These are phyloP conservation scores for Lyophyllum atratum DNA, from an alignment of 768 basidiomycete genomes.

Conservation along the genomic window DNA sequence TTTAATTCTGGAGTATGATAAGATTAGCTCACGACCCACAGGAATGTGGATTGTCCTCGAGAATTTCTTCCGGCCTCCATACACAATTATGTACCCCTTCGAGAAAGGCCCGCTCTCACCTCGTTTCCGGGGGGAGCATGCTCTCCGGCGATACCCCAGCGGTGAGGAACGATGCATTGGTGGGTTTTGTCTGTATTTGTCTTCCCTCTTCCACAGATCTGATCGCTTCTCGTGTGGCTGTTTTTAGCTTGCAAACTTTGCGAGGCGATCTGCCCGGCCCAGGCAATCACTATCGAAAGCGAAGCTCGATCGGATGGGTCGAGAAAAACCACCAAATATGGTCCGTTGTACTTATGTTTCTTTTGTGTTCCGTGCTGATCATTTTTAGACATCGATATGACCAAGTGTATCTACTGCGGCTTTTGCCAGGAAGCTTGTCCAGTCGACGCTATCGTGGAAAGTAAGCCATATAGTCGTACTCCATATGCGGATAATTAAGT, in stretches of 20 bases:
- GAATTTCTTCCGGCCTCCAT: constrained; percentile 91
- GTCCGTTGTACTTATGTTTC: constrained; percentile 39
- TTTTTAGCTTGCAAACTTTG: constrained; percentile 93
- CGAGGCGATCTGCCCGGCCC: constrained; percentile 98
- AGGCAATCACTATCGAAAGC: constrained; percentile 99
- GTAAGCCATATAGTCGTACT: constrained; percentile 46
- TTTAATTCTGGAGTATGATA: background rate
- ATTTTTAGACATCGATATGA: constrained; percentile 94
- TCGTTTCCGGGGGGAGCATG: constrained; percentile 98
- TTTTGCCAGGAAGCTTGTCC: constrained; percentile 99
- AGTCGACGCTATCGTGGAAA: constrained; percentile 99
- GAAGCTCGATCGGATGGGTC: constrained; percentile 95
- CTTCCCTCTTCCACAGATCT: background rate
- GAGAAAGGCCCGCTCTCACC: constrained; percentile 98
- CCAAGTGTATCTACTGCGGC: constrained; percentile 99
- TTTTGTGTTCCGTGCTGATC: constrained; percentile 8
- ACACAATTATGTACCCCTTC: constrained; percentile 98
- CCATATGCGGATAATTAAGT: background rate
- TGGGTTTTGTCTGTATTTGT: constrained; percentile 42
- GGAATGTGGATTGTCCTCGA: constrained; percentile 98
- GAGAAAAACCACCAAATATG: constrained; percentile 96
- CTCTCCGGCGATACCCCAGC: constrained; percentile 92
- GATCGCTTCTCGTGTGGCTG: constrained; percentile 6
- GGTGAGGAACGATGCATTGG: constrained; percentile 99
- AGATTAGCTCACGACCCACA: constrained; percentile 32